These are phyloP conservation scores for Candida mattraensis DNA, from an alignment of 805 yeast species.

Conservation along the genomic window DNA sequence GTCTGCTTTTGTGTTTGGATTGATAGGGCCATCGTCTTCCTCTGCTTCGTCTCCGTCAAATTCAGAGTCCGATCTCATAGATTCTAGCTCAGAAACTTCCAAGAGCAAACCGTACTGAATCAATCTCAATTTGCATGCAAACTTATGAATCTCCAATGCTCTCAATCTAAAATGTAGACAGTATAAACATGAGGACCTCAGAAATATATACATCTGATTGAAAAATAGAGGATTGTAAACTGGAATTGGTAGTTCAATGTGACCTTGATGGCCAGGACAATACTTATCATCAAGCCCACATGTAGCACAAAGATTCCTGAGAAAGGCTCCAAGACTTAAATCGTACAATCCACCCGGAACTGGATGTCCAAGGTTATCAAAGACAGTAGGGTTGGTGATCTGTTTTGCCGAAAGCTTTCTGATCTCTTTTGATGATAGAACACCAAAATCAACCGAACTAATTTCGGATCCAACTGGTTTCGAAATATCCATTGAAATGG, in stretches of 20 bases:
- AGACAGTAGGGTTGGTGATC: constrained; percentile 92
- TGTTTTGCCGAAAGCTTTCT: constrained; percentile 89
- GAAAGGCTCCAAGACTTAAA: constrained; percentile 91
- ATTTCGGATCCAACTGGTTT: constrained; percentile 96
- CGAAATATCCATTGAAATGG: constrained; percentile 97
- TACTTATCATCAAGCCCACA: constrained; percentile 93
- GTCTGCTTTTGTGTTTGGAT: constrained; percentile 26
- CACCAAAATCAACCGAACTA: constrained; percentile 87
- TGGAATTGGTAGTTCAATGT: constrained; percentile 93
- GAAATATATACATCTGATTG: constrained; percentile 80
- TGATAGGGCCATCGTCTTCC: constrained; percentile 41
- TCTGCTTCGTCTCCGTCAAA: constrained; percentile 44
- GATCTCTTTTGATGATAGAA: constrained; percentile 78
- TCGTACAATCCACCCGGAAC: constrained; percentile 92
- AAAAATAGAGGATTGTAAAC: constrained; percentile 94
- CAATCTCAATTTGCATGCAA: constrained; percentile 72
- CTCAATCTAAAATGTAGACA: constrained; percentile 84
- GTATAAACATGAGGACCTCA: constrained; percentile 83
- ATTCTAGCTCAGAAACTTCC: constrained; percentile 74
- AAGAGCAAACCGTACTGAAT: constrained; percentile 86
- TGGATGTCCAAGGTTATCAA: constrained; percentile 96
- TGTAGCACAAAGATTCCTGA: constrained; percentile 85
- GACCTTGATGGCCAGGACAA: constrained; percentile 99
- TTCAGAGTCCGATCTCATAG: constrained; percentile 45
- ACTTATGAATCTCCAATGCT: constrained; percentile 68